phyloP scores from a whole-genome alignment of 1,284 basidiomycete genomes.

The Termitomyces sp. region DNA sequence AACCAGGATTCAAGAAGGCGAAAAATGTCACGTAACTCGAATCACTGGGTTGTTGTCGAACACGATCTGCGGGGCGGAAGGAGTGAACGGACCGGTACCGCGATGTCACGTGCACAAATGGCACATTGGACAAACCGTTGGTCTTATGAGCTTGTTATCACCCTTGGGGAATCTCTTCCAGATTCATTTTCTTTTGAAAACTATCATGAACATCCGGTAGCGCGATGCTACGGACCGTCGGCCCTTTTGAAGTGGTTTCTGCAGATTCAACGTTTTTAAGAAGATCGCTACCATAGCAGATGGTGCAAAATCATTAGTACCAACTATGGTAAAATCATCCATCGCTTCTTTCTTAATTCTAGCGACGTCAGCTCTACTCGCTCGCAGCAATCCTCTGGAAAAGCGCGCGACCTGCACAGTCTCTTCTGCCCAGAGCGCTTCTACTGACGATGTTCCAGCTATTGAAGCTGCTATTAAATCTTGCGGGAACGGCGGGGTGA shows the following conservation, averaged over 20 bases:
- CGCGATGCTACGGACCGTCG: conserved; percentile 7
- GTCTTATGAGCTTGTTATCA: background rate
- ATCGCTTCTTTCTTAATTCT: conserved; percentile 2
- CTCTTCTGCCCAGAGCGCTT: conserved; percentile 20
- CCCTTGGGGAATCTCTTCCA: background rate
- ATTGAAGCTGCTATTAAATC: conserved; percentile 26
- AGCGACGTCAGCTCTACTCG: background rate
- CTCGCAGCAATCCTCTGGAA: conserved; percentile 6
- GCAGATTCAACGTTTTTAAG: background rate
- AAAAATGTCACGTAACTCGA: background rate
- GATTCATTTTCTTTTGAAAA: background rate
- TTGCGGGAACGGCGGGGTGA: conserved; percentile 28
- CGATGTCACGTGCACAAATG: background rate
- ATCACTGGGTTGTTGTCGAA: background rate
- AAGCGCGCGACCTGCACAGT: conserved; percentile 26
- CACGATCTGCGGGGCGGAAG: background rate
- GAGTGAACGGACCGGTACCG: background rate
- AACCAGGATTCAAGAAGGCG: background rate
- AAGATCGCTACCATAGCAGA: background rate
- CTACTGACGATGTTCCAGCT: conserved; percentile 27
- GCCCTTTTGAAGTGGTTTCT: conserved; percentile 1
- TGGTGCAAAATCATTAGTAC: background rate
- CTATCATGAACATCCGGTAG: background rate
- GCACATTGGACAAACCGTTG: background rate
- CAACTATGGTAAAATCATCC: conserved; percentile 3